A percentile compares a stretch with the other conserved stretches of the same genome.
Conservation (phyloP, 192 early-diverging fungal species). For the Backusella mclennaniae region DNA sequence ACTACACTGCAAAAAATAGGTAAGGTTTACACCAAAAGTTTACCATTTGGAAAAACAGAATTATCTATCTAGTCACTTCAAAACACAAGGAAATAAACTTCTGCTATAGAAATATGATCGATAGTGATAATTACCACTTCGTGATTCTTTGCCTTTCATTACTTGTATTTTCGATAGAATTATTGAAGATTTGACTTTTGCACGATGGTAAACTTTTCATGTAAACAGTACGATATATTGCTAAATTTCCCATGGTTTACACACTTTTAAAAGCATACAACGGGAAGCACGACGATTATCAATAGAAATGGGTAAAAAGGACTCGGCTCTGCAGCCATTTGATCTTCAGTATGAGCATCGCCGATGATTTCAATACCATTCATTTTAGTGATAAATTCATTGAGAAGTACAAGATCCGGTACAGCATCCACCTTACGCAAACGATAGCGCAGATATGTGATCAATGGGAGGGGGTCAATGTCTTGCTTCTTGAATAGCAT, state of each 20-base stretch:
- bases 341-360: constrained; percentile 53
- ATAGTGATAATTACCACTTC: too few species aligned
- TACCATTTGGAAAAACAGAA: too few species aligned
- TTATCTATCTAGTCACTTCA: constrained; percentile 22
- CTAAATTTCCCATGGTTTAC: too few species aligned
- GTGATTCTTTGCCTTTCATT: too few species aligned
- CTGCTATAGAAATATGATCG: too few species aligned
- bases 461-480: constrained; percentile 61
- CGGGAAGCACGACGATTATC: constrained; percentile 49
- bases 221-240: constrained; percentile 37
- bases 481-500: constrained; percentile 57
- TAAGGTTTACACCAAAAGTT: too few species aligned
- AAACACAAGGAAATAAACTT: constrained; percentile 17
- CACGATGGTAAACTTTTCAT: too few species aligned
- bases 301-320: constrained; percentile 46
- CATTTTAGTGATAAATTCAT: constrained; percentile 72
- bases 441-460: constrained; percentile 64
- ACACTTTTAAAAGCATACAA: constrained; percentile 24
- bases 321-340: constrained; percentile 63
- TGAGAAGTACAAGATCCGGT: constrained; percentile 64
- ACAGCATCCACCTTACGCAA: constrained; percentile 49
- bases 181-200: too few species aligned
- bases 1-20: background rate
- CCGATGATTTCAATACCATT: constrained; percentile 61
- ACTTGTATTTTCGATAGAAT: too few species aligned